Conservation (phyloP, 106 monocot genomes). For the Dioscorea dumetorum region DNA sequence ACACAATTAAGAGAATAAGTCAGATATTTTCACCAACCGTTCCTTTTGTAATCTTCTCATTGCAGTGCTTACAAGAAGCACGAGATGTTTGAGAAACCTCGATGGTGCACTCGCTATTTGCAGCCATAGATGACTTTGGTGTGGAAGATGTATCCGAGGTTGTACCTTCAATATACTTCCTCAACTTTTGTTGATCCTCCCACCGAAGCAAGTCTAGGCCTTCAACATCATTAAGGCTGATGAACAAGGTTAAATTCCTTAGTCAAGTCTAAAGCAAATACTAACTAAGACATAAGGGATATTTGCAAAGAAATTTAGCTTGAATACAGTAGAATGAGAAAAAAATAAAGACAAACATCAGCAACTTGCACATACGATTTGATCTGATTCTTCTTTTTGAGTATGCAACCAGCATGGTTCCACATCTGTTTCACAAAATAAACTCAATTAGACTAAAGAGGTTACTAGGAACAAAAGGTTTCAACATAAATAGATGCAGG, state of each 20-base stretch:
- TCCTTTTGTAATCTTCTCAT: slow-evolving; percentile 85
- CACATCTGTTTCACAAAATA: slow-evolving; percentile 62
- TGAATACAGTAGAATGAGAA: no score
- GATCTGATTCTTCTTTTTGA: slow-evolving; percentile 84
- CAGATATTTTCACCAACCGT: slow-evolving; percentile 33
- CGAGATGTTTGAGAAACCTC: slow-evolving; percentile 86
- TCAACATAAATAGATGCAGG: no score
- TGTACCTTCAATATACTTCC: slow-evolving; percentile 55
- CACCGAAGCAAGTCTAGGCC: slow-evolving; percentile 82
- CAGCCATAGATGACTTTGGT: slow-evolving; percentile 5
- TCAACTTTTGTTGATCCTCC: slow-evolving; percentile 90
- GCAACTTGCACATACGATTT: slow-evolving; percentile 51
- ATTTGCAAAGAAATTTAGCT: no score
- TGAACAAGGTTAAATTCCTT: slow-evolving; percentile 9
- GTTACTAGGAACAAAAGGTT: no score
- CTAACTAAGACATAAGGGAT: neutral
- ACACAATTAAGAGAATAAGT: neutral
- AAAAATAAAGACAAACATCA: no score
- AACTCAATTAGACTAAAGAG: slow-evolving; percentile 4
- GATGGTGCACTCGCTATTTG: slow-evolving; percentile 48
- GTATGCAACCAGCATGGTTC: slow-evolving; percentile 94
- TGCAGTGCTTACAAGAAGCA: slow-evolving; percentile 72
- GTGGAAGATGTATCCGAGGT: slow-evolving; percentile 8
- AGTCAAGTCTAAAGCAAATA: slow-evolving; percentile 1
- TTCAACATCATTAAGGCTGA: slow-evolving; percentile 82